Percentiles rank a stretch among this genome's conserved stretches.
Conservation (phyloP, 2,329 filamentous ascomycete species). For the Exophiala lecanii-corni region DNA sequence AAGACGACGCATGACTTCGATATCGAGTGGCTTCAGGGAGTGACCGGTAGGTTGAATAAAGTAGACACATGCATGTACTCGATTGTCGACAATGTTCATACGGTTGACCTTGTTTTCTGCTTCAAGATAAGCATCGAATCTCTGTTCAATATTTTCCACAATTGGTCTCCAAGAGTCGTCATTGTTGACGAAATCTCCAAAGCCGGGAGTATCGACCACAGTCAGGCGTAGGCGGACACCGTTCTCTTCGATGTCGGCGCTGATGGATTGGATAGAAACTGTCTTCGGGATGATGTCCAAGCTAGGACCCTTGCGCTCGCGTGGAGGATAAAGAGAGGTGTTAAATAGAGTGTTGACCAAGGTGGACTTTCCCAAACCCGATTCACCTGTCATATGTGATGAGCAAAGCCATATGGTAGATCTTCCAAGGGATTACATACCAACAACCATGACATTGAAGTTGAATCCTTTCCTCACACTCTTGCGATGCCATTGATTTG, state of each 20-base stretch:
- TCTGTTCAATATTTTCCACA: constrained; percentile 98
- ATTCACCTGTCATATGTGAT: constrained; percentile 98
- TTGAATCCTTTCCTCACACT: constrained; percentile 99
- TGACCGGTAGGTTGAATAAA: constrained; percentile 99
- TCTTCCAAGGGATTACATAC: constrained; percentile 56
- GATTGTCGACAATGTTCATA: constrained; percentile 99
- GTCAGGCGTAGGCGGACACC: constrained; percentile 93
- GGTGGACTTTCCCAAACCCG: constrained; percentile 96
- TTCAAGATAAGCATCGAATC: constrained; percentile 96
- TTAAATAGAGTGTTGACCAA: constrained; percentile 99
- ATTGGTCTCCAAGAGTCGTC: constrained; percentile 99
- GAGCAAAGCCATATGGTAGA: too few relatives aligned
- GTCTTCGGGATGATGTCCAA: constrained; percentile 99
- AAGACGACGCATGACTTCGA: constrained; percentile 98
- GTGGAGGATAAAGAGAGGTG: constrained; percentile 96
- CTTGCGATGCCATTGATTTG: constrained; percentile 99
- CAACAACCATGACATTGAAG: constrained; percentile 99
- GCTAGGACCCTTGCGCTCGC: constrained; percentile 96
- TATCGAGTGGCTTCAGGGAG: constrained; percentile 95
- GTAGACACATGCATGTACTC: constrained; percentile 97
- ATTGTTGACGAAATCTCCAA: constrained; percentile 99
- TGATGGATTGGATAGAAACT: constrained; percentile 90
- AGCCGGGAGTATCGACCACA: constrained; percentile 95
- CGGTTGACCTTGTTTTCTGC: constrained; percentile 99
- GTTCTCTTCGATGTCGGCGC: constrained; percentile 96